phyloP scores from a whole-genome alignment of 495 filamentous ascomycete genomes.

The Aspergillus kassunensis region DNA sequence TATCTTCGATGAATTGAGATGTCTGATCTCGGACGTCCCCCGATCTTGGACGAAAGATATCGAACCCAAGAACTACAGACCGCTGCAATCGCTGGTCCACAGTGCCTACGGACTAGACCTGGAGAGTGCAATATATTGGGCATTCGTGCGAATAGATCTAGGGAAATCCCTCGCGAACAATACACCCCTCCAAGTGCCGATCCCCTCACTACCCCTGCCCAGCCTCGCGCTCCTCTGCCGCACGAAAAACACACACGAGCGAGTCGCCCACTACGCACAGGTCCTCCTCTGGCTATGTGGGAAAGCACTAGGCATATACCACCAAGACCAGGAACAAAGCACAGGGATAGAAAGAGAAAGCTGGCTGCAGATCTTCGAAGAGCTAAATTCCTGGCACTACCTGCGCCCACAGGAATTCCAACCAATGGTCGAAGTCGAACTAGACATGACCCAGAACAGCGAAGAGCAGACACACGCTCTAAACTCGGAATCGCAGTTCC shows the following conservation, averaged over 20 bases:
- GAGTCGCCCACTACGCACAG: conserved; percentile 23
- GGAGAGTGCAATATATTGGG: conserved; percentile 33
- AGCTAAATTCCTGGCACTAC: conserved; percentile 32
- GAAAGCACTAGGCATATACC: conserved; percentile 22
- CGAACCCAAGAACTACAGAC: not conserved
- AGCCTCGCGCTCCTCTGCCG: conserved; percentile 16
- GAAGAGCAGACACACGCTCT: not conserved
- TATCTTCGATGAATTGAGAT: conserved; percentile 11
- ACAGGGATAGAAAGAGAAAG: not conserved
- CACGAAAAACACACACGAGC: conserved; percentile 21
- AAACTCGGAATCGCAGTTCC: conserved; percentile 26
- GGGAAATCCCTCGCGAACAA: conserved; percentile 27
- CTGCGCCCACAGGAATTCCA: conserved; percentile 32
- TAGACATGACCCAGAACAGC: not conserved
- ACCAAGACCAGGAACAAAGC: conserved; percentile 20
- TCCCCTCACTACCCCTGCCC: conserved; percentile 16
- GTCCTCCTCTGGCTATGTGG: conserved; percentile 30
- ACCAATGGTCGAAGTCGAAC: conserved; percentile 25
- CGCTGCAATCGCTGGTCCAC: conserved; percentile 15
- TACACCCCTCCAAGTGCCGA: conserved; percentile 17
- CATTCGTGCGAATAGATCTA: conserved; percentile 32
- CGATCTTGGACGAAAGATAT: conserved; percentile 15
- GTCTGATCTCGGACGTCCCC: conserved; percentile 15
- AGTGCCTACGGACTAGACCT: conserved; percentile 17
- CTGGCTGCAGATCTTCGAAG: conserved; percentile 28